Conservation (phyloP, 352 stramenopile genomes). For the Pythium volutum region DNA sequence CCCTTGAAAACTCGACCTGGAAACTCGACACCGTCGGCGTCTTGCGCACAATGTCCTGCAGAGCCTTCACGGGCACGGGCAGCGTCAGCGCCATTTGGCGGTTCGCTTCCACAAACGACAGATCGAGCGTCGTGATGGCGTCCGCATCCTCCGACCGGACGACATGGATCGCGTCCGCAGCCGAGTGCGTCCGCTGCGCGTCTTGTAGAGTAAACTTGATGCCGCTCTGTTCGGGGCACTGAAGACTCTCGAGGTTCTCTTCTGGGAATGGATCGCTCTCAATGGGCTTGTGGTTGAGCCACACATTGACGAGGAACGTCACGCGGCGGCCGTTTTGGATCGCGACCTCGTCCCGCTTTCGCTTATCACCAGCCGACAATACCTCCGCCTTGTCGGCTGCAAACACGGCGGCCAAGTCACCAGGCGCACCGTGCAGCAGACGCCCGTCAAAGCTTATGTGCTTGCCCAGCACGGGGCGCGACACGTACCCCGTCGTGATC, state of each 20-base stretch:
- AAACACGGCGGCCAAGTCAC: constrained; percentile 38
- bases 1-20: constrained; percentile 21
- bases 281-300: constrained; percentile 58
- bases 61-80: constrained; percentile 15
- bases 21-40: constrained; percentile 27
- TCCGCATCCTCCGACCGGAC: constrained; percentile 16
- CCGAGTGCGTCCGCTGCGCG: constrained; percentile 17
- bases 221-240: constrained; percentile 7
- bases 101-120: constrained; percentile 27
- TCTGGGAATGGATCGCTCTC: constrained; percentile 34
- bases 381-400: constrained; percentile 19
- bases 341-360: constrained; percentile 8
- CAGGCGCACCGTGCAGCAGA: constrained; percentile 54
- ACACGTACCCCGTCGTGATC: constrained; percentile 32
- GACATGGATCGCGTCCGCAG: constrained; percentile 14
- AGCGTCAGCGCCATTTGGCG: constrained; percentile 27
- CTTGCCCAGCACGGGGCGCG: constrained; percentile 40
- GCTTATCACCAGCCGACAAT: constrained; percentile 14
- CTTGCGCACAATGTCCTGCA: constrained; percentile 24
- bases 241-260: constrained; percentile 22
- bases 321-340: constrained; percentile 42
- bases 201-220: constrained; percentile 25
- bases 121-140: constrained; percentile 25
- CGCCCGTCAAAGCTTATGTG: constrained; percentile 75
- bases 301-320: constrained; percentile 66